These are phyloP conservation scores for Fusarium graminum DNA, from an alignment of 2,329 filamentous ascomycete genomes.

Conservation along the genomic window DNA sequence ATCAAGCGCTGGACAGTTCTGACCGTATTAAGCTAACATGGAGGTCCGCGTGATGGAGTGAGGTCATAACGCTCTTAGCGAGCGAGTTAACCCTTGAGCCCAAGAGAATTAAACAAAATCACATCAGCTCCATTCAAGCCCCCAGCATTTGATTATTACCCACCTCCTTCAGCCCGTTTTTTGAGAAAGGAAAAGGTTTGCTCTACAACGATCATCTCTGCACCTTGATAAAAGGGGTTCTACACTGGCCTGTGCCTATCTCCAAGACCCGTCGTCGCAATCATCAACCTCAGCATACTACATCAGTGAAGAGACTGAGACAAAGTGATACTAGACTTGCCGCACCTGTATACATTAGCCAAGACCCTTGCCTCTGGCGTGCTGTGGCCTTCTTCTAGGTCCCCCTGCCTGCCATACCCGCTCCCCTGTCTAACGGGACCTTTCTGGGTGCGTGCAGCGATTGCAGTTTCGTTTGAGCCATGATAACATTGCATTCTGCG, in stretches of 20 bases:
- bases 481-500: conserved; percentile 2
- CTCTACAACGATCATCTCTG: conserved; percentile 4
- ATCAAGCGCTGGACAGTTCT: background rate
- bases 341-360: conserved; percentile 8
- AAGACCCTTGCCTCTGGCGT: conserved; percentile 44
- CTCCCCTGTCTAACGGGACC: conserved; percentile 32
- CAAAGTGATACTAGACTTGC: conserved; percentile 47
- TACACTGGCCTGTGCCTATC: conserved; percentile 3
- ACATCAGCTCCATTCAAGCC: conserved; percentile 30
- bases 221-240: background rate
- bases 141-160: conserved; percentile 1
- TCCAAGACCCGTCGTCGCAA: background rate
- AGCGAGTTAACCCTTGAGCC: conserved; percentile 19
- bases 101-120: conserved; percentile 29
- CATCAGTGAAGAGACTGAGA: conserved; percentile 21
- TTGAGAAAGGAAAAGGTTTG: background rate
- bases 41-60: conserved; percentile 30
- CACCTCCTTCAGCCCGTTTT: background rate
- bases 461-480: background rate
- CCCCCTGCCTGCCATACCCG: conserved; percentile 40
- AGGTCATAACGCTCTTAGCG: conserved; percentile 40
- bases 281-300: conserved; percentile 13
- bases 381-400: conserved; percentile 38
- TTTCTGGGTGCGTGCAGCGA: conserved; percentile 29
- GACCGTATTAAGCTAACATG: background rate